Conservation (phyloP, 139 green algal species). For the Haematococcus lacustris region DNA sequence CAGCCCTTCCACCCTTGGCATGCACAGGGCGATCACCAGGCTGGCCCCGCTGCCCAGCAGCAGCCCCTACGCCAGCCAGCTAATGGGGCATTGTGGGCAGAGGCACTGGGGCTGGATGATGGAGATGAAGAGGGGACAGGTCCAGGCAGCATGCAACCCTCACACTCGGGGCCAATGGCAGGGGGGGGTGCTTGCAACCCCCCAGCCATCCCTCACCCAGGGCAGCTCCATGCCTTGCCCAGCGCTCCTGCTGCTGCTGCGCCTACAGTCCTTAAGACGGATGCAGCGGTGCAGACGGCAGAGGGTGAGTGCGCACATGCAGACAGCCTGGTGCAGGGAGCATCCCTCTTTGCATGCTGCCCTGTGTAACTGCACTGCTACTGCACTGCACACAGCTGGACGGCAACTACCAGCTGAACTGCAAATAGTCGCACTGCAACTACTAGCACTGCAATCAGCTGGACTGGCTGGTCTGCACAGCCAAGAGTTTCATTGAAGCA, state of each 20-base stretch:
- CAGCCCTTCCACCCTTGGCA: background rate
- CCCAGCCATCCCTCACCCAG: no score
- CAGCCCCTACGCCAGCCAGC: background rate
- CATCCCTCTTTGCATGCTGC: background rate
- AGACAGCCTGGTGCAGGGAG: background rate
- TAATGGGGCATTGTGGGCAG: background rate
- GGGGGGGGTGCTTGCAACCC: background rate
- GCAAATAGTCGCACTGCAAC: no score
- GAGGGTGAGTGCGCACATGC: no score
- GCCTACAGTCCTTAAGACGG: no score
- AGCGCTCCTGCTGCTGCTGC: no score
- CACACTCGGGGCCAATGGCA: background rate
- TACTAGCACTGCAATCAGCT: no score
- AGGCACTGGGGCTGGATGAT: constrained; percentile 6
- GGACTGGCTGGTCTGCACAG: no score
- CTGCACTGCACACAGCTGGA: no score
- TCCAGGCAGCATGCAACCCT: background rate
- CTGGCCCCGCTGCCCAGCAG: background rate
- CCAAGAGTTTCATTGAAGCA: no score
- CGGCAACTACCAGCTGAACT: no score
- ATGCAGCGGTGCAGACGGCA: background rate
- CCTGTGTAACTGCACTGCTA: background rate
- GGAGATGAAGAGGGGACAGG: background rate
- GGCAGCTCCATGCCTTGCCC: no score
- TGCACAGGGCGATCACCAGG: background rate